Conservation (phyloP, 139 green algal species). For the Raphidocelis subcapitata region DNA sequence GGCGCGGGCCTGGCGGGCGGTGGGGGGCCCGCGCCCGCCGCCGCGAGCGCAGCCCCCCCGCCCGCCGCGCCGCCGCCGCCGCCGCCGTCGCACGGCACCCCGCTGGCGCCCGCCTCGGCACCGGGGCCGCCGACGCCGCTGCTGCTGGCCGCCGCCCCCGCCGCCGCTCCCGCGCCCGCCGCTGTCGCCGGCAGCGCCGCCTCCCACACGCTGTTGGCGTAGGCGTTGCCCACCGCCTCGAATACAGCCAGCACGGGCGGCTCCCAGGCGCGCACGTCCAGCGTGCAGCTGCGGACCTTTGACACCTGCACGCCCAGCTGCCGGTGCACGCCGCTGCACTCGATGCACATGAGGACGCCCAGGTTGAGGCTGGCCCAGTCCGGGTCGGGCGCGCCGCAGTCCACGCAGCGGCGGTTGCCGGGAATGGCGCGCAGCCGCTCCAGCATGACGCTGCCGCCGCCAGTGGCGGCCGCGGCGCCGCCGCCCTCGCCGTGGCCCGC, state of each 20-base stretch:
- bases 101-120: slow-evolving; percentile 19
- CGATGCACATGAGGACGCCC: slow-evolving; percentile 88
- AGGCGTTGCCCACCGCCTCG: slow-evolving; percentile 35
- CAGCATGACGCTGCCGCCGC: neutral
- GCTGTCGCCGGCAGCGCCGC: slow-evolving; percentile 21
- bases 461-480: neutral
- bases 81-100: slow-evolving; percentile 40
- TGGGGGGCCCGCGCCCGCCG: neutral
- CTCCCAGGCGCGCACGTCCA: slow-evolving; percentile 76
- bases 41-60: neutral
- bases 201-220: slow-evolving; percentile 42
- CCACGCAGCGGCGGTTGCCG: slow-evolving; percentile 79
- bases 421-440: slow-evolving; percentile 15
- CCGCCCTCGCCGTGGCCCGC: neutral
- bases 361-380: slow-evolving; percentile 93
- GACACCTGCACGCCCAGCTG: slow-evolving; percentile 83
- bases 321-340: slow-evolving; percentile 88
- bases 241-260: slow-evolving; percentile 55
- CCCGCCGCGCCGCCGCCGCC: neutral
- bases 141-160: neutral
- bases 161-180: neutral
- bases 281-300: slow-evolving; percentile 72
- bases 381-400: slow-evolving; percentile 79
- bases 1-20: slow-evolving; percentile 28
- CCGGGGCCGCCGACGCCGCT: neutral